phyloP scores from a whole-genome alignment of 2,329 filamentous ascomycete species.

The Cladosporium oxysporum region DNA sequence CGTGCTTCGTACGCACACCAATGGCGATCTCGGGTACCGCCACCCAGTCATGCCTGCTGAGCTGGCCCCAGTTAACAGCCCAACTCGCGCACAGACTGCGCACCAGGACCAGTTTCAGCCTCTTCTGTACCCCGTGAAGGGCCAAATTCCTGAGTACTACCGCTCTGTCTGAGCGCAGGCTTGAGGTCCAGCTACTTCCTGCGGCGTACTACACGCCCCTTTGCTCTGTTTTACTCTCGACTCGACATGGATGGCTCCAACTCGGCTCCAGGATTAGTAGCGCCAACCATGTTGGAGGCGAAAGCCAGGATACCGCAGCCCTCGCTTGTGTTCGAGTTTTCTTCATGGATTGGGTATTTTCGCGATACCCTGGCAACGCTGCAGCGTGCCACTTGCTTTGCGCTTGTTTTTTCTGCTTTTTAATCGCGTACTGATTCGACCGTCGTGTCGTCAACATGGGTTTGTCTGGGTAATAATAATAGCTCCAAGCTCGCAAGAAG shows the following conservation, averaged over 20 bases:
- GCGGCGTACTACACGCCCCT: no score
- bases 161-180: background rate
- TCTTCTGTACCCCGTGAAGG: background rate
- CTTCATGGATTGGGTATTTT: background rate
- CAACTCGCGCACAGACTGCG: background rate
- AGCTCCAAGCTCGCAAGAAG: background rate
- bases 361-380: constrained; percentile 7
- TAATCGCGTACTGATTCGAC: background rate
- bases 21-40: constrained; percentile 9
- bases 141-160: background rate
- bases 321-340: background rate
- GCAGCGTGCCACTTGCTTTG: background rate
- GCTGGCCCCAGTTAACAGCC: background rate
- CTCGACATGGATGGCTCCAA: background rate
- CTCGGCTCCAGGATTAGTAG: background rate
- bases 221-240: background rate
- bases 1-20: background rate
- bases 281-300: background rate
- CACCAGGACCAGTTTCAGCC: constrained; percentile 3
- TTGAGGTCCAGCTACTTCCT: no score
- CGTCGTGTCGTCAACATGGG: background rate
- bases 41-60: background rate
- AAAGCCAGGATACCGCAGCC: background rate
- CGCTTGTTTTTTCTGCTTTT: background rate
- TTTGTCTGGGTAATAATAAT: constrained; percentile 8